These are phyloP conservation scores for Pseudocercospora eumusae DNA, from an alignment of 2,329 filamentous ascomycete genomes.

Conservation along the genomic window DNA sequence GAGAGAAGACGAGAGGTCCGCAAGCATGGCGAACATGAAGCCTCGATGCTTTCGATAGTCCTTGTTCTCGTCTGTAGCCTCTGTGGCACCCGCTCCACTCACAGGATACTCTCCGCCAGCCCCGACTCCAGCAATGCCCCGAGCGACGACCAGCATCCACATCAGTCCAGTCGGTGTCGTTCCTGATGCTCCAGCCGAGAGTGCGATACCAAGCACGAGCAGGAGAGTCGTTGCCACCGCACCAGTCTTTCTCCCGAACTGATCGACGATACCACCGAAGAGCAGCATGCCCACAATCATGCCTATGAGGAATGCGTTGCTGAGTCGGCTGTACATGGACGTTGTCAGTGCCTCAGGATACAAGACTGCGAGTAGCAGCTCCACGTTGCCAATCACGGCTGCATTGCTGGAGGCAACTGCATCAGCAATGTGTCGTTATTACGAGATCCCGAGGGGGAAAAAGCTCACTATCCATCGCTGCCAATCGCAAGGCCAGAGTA, in stretches of 20 bases:
- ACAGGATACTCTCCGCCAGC: slow-evolving; percentile 57
- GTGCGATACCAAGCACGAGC: slow-evolving; percentile 39
- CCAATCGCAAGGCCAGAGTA: slow-evolving; percentile 42
- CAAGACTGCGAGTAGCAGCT: slow-evolving; percentile 37
- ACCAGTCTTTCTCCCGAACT: slow-evolving; percentile 40
- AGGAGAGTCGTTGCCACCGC: slow-evolving; percentile 40
- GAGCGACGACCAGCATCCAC: slow-evolving; percentile 49
- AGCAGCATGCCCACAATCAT: slow-evolving; percentile 41
- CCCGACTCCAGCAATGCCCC: slow-evolving; percentile 50
- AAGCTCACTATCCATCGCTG: slow-evolving; percentile 37
- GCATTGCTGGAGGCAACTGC: slow-evolving; percentile 33
- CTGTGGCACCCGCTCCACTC: slow-evolving; percentile 51
- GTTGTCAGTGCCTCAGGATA: slow-evolving; percentile 39
- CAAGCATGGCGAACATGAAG: slow-evolving; percentile 60
- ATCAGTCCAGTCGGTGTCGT: slow-evolving; percentile 39
- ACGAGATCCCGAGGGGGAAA: no score
- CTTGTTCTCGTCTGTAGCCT: slow-evolving; percentile 55
- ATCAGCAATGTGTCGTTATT: background rate
- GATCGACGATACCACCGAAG: slow-evolving; percentile 40
- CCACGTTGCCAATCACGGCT: slow-evolving; percentile 41
- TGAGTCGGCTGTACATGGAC: slow-evolving; percentile 37
- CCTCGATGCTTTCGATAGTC: slow-evolving; percentile 52
- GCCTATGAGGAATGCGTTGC: slow-evolving; percentile 42
- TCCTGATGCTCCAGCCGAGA: slow-evolving; percentile 37
- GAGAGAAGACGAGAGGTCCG: slow-evolving; percentile 53